These are phyloP conservation scores for Annona squamosa DNA, from an alignment of 164 flowering plant species.

Conservation along the genomic window DNA sequence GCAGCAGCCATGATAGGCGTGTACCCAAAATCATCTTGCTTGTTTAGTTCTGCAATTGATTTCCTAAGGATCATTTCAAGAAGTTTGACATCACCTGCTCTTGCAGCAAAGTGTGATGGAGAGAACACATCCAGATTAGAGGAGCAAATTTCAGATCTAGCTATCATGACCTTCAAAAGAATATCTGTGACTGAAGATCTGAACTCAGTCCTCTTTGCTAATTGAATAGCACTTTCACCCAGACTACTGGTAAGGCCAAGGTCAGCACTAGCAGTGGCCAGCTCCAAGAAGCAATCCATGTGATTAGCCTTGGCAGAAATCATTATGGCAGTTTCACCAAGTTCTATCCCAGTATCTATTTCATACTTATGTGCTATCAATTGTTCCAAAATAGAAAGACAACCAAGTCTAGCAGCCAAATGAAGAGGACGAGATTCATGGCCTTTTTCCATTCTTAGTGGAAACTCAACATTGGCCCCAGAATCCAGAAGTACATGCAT, in stretches of 20 bases:
- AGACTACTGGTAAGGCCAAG: conserved; percentile 41
- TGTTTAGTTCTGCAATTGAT: conserved; percentile 31
- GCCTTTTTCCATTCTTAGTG: too few species aligned
- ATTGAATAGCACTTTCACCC: conserved; percentile 39
- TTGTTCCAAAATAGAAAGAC: too few species aligned
- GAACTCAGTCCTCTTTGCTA: conserved; percentile 29
- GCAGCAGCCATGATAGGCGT: conserved; percentile 58
- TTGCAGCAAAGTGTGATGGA: conserved; percentile 44
- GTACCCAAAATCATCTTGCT: conserved; percentile 52
- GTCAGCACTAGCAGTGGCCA: conserved; percentile 59
- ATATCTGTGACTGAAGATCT: conserved; percentile 29
- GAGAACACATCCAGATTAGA: conserved; percentile 40
- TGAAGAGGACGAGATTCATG: too few species aligned
- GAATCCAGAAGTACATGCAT: too few species aligned
- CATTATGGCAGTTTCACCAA: conserved; percentile 64
- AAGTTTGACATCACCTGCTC: conserved; percentile 41
- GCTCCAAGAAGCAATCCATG: conserved; percentile 36
- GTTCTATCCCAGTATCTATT: conserved; percentile 5
- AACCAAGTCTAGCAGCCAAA: too few species aligned
- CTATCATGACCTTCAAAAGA: conserved; percentile 31
- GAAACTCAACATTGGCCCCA: too few species aligned
- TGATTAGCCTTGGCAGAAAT: conserved; percentile 41
- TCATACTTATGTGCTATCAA: too few species aligned
- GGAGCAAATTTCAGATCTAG: conserved; percentile 33
- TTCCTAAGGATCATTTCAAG: conserved; percentile 32